These are phyloP conservation scores for Phytophthora sansomeana DNA, from an alignment of 352 stramenopile species.

Conservation along the genomic window DNA sequence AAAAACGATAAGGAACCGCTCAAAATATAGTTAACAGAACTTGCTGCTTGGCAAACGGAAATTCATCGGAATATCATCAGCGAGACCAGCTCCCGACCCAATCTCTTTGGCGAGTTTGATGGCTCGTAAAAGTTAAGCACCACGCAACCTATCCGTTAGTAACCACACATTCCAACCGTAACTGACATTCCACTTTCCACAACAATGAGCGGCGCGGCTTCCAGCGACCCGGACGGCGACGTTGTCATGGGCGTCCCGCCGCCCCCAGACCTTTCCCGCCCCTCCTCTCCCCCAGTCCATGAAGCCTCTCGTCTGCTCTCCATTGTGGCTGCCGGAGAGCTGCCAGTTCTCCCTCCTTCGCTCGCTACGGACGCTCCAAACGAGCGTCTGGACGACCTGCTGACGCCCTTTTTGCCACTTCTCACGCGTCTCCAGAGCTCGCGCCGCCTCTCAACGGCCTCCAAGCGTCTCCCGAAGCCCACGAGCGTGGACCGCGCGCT, in stretches of 20 bases:
- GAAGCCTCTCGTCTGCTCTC: constrained; percentile 28
- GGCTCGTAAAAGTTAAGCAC: too few relatives aligned
- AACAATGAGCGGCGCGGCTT: neutral
- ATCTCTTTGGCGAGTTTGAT: too few relatives aligned
- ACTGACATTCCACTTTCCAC: too few relatives aligned
- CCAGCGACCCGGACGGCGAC: constrained; percentile 17
- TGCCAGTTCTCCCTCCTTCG: constrained; percentile 26
- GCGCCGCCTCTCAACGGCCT: constrained; percentile 12
- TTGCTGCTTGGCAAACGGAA: too few relatives aligned
- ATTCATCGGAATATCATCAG: too few relatives aligned
- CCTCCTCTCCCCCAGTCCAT: neutral
- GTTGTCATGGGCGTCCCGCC: constrained; percentile 22
- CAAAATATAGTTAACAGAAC: too few relatives aligned
- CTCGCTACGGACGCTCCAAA: constrained; percentile 12
- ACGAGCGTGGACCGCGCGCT: constrained; percentile 33
- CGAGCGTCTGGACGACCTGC: constrained; percentile 24
- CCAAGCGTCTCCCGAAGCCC: neutral
- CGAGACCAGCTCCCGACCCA: too few relatives aligned
- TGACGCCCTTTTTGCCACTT: constrained; percentile 58
- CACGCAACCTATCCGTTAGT: too few relatives aligned
- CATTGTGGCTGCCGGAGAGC: constrained; percentile 28
- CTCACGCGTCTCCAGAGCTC: constrained; percentile 54
- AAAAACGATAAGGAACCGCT: too few relatives aligned
- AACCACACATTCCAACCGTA: too few relatives aligned
- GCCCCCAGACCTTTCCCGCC: neutral